These are phyloP conservation scores for Fusarium neocosmosporiellum DNA, from an alignment of 2,329 filamentous ascomycete genomes.

Conservation along the genomic window DNA sequence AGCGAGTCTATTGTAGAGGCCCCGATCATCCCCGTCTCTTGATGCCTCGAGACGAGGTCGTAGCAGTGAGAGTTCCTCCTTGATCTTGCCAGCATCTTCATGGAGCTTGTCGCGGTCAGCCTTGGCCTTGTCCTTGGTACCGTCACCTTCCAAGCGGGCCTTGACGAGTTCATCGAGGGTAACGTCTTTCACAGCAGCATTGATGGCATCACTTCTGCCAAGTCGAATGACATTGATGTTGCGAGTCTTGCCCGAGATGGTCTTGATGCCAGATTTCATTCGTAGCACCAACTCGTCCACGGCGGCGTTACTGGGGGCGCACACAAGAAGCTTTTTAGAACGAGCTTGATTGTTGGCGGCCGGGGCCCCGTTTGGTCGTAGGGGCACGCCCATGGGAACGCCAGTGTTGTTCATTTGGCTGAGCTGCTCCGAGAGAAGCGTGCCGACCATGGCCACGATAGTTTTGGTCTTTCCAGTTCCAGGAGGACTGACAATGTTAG, in stretches of 20 bases:
- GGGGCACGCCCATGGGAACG: constrained; percentile 46
- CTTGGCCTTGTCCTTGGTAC: constrained; percentile 67
- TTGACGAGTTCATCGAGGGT: constrained; percentile 93
- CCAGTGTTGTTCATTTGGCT: constrained; percentile 49
- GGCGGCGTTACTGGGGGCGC: constrained; percentile 97
- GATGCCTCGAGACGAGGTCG: constrained; percentile 77
- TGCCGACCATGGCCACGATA: constrained; percentile 94
- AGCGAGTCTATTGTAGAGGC: constrained; percentile 67
- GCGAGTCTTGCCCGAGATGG: constrained; percentile 75
- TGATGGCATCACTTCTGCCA: constrained; percentile 92
- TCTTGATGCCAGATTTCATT: constrained; percentile 88
- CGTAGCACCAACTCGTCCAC: constrained; percentile 96
- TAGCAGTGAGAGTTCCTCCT: constrained; percentile 78
- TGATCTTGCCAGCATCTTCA: constrained; percentile 76
- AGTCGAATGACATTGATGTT: constrained; percentile 90
- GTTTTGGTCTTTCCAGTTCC: constrained; percentile 99
- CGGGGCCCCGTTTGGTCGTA: constrained; percentile 42
- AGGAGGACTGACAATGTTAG: constrained; percentile 73
- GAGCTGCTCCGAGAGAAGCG: constrained; percentile 63
- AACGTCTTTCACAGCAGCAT: constrained; percentile 87
- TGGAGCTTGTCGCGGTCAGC: constrained; percentile 70
- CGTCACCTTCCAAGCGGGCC: constrained; percentile 72
- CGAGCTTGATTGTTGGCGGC: constrained; percentile 43
- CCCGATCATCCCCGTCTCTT: constrained; percentile 64
- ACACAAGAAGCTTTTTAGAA: constrained; percentile 89